Conservation (phyloP, 2,329 filamentous ascomycete genomes). For the Ustilaginoidea virens region DNA sequence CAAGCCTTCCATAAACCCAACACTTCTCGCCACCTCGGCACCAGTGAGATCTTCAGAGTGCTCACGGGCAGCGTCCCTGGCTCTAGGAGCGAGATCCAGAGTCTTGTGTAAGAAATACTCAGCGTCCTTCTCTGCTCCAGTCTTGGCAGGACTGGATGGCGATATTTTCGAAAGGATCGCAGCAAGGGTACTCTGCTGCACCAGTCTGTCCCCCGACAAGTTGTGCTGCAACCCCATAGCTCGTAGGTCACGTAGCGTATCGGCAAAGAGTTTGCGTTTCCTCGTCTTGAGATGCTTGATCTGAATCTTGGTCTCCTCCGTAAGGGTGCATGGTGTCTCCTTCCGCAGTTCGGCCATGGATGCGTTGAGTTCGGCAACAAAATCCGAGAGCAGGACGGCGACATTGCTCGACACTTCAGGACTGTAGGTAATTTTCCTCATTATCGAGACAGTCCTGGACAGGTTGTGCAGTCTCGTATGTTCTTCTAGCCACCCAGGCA, state of each 20-base stretch:
- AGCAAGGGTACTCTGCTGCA: constrained; percentile 56
- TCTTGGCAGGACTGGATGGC: constrained; percentile 19
- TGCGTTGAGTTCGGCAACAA: constrained; percentile 51
- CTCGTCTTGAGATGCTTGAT: constrained; percentile 82
- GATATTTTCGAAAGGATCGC: constrained; percentile 48
- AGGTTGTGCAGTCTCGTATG: constrained; percentile 58
- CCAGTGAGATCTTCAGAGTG: constrained; percentile 76
- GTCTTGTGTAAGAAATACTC: constrained; percentile 69
- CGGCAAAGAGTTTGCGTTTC: constrained; percentile 81
- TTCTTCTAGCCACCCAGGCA: constrained; percentile 25
- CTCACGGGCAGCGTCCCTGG: constrained; percentile 50
- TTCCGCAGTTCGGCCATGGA: constrained; percentile 63
- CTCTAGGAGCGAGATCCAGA: constrained; percentile 54
- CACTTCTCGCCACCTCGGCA: constrained; percentile 63
- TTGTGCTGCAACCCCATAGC: constrained; percentile 86
- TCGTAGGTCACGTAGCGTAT: constrained; percentile 67
- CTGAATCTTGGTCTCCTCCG: constrained; percentile 68
- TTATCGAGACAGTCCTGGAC: constrained; percentile 54
- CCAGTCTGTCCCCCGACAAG: constrained; percentile 56
- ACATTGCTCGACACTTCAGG: constrained; percentile 38
- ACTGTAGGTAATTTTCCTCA: constrained; percentile 46
- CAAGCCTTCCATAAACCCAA: constrained; percentile 77
- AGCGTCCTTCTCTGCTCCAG: constrained; percentile 19
- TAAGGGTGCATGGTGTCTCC: constrained; percentile 67
- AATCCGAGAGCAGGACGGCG: constrained; percentile 45